Evolutionary conservation across 2,329 filamentous ascomycete genomes (phyloP).

Genomic region (Diaporthe sp.): DNA sequence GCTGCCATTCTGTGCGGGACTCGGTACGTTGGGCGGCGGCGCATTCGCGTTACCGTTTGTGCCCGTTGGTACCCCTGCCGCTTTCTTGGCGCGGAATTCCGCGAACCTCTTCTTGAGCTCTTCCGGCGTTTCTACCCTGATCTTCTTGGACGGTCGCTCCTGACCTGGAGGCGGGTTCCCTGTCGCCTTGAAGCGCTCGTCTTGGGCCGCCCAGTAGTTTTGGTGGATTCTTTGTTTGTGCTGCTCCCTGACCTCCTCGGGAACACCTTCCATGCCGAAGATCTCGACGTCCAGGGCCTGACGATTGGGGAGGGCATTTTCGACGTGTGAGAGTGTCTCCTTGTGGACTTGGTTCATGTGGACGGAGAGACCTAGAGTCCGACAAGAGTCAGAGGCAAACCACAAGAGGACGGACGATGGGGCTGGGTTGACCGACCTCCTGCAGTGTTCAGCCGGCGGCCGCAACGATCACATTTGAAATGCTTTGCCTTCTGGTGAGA

Average conservation of each 20-base stretch:
- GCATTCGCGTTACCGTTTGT: slow-evolving; percentile 66
- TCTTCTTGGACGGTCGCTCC: slow-evolving; percentile 73
- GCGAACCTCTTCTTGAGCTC: slow-evolving; percentile 85
- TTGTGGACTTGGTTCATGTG: slow-evolving; percentile 99
- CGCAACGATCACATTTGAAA: slow-evolving; percentile 95
- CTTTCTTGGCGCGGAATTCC: slow-evolving; percentile 77
- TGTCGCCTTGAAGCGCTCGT: slow-evolving; percentile 82
- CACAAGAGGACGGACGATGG: background rate
- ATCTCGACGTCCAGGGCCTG: slow-evolving; percentile 92
- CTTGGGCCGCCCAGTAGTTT: slow-evolving; percentile 86
- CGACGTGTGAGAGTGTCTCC: slow-evolving; percentile 85
- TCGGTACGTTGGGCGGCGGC: slow-evolving; percentile 61
- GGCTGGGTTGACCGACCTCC: slow-evolving; percentile 72
- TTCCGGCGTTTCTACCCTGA: slow-evolving; percentile 78
- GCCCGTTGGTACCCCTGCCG: slow-evolving; percentile 66
- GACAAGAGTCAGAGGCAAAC: slow-evolving; percentile 22
- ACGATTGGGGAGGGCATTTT: slow-evolving; percentile 91
- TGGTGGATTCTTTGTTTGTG: slow-evolving; percentile 89
- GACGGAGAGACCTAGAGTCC: slow-evolving; percentile 80
- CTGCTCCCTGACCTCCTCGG: slow-evolving; percentile 82
- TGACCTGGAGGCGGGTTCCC: slow-evolving; percentile 83
- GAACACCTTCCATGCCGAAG: slow-evolving; percentile 98
- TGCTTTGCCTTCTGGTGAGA: slow-evolving; percentile 99
- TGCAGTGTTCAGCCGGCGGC: slow-evolving; percentile 88
- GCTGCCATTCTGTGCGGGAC: slow-evolving; percentile 61